Conservation (phyloP, 2,329 filamentous ascomycete species). For the Xylaria multiplex region DNA sequence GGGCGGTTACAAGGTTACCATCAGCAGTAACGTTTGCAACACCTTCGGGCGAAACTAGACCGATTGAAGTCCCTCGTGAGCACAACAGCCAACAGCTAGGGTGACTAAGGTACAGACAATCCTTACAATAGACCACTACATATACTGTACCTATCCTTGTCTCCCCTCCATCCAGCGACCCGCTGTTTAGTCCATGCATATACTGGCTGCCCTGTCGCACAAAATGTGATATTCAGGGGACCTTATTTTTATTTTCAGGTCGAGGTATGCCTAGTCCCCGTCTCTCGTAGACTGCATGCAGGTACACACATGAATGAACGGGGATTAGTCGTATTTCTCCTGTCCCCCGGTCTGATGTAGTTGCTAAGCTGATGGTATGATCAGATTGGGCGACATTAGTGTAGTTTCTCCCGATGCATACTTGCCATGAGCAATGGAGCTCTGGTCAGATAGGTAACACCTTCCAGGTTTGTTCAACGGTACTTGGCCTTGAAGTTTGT, state of each 20-base stretch:
- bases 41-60: neutral
- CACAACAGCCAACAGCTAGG: constrained; percentile 1
- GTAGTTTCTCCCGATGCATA: constrained; percentile 9
- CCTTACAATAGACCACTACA: constrained; percentile 27
- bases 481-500: neutral
- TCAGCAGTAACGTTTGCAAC: neutral
- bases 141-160: constrained; percentile 23
- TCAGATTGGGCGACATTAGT: constrained; percentile 13
- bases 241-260: constrained; percentile 11
- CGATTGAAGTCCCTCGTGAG: constrained; percentile 10
- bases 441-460: constrained; percentile 18
- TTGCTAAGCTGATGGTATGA: constrained; percentile 17
- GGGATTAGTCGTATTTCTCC: constrained; percentile 21
- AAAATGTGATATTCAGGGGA: constrained; percentile 15
- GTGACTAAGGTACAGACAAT: constrained; percentile 33
- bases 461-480: constrained; percentile 20
- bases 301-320: constrained; percentile 28
- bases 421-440: constrained; percentile 12
- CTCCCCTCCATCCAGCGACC: constrained; percentile 12
- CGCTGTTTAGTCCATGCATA: neutral
- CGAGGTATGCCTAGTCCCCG: constrained; percentile 11
- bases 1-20: constrained; percentile 6
- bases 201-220: constrained; percentile 6
- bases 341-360: constrained; percentile 19
- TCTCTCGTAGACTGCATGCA: constrained; percentile 29